Evolutionary conservation across 2,329 filamentous ascomycete genomes (phyloP), one percentile per base, ranked within the genome.

Genomic region (Thielaviopsis populi): DNA sequence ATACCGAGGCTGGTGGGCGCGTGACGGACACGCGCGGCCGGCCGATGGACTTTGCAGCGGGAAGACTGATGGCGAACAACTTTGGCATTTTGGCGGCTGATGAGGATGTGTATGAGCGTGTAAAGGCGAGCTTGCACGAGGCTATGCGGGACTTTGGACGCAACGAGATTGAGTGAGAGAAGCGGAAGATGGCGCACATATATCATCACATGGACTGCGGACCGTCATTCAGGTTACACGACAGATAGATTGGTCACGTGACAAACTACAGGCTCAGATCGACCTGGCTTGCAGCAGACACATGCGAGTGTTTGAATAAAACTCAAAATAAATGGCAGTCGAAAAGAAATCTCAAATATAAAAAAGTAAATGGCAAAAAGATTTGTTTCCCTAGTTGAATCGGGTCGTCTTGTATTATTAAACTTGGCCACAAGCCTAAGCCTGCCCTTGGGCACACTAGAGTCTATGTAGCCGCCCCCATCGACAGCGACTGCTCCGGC

Each of bases 51-150:
- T 68, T 82, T 67, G 69, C 72, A 1, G 75, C 72, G 0, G 81
- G 80, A 0, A 74, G 81, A 63, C 75, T 75, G 68, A 74, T 83
- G 71, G 70, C 68, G 8, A 71, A 67, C 3, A 84, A 84, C 70
- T 80, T 77, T 69, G 81, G 81, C 1, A 83, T 83, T 54, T 76
- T 83, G 3, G 81, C 79, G 0, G 80, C 80, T 1, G 77, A 80
- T 7, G 70, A 66, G 19, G 70, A 69, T 4, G 61, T 78, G 6
- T 80, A 83, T 66, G 73, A 50, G 0, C 62, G 67, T 1, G 77
- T 83, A 6, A 64, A 64, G 56, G 48, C 42, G 15, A 41, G 27
- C 1, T 68, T 83, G 13, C 60, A 59, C 30, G 53, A 42, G 6
- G 60, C 61, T 8, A 62, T 62, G 64, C 64, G 42, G 15, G 59